Percentiles rank a stretch among this genome's conserved stretches.
phyloP scores from a whole-genome alignment of 148 eudicot species.

The Rheum nobile region DNA sequence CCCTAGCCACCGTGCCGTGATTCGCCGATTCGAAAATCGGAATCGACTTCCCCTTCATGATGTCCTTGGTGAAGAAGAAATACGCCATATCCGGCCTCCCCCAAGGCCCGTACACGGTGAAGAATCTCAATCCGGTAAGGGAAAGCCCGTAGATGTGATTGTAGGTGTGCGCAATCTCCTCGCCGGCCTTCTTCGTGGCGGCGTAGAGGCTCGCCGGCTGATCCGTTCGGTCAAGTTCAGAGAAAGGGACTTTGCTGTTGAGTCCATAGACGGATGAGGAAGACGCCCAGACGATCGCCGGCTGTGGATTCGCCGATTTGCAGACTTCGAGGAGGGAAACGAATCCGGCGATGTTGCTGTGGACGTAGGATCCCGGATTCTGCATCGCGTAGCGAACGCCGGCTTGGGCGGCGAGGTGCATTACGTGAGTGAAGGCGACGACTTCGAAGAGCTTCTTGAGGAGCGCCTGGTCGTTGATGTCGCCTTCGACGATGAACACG shows the following conservation, averaged over 20 bases:
- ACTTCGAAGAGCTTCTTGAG: conserved; percentile 15
- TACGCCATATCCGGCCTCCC: conserved; percentile 19
- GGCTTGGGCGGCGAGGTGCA: conserved; percentile 18
- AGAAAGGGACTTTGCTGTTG: conserved; percentile 15
- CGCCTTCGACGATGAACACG: conserved; percentile 17
- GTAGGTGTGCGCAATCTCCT: conserved; percentile 16
- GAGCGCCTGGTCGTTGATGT: conserved; percentile 12
- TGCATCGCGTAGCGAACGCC: conserved; percentile 18
- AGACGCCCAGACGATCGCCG: conserved; percentile 16
- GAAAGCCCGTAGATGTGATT: conserved; percentile 14
- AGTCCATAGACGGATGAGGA: conserved; percentile 16
- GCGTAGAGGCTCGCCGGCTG: conserved; percentile 19
- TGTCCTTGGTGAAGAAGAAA: conserved; percentile 19
- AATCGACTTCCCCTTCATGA: conserved; percentile 14
- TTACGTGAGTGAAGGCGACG: conserved; percentile 14
- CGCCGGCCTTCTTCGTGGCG: conserved; percentile 17
- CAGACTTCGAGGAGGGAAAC: conserved; percentile 13
- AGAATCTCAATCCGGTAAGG: conserved; percentile 15
- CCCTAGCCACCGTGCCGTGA: conserved; percentile 15
- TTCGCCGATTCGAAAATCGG: conserved; percentile 12
- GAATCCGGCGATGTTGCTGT: conserved; percentile 17
- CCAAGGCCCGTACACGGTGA: conserved; percentile 18
- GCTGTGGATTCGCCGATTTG: conserved; percentile 16
- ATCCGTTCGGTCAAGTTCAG: conserved; percentile 14
- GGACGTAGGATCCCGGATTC: conserved; percentile 16